Evolutionary conservation across 257 asterid species (phyloP).

Genomic region (Cinchona pubescens): DNA sequence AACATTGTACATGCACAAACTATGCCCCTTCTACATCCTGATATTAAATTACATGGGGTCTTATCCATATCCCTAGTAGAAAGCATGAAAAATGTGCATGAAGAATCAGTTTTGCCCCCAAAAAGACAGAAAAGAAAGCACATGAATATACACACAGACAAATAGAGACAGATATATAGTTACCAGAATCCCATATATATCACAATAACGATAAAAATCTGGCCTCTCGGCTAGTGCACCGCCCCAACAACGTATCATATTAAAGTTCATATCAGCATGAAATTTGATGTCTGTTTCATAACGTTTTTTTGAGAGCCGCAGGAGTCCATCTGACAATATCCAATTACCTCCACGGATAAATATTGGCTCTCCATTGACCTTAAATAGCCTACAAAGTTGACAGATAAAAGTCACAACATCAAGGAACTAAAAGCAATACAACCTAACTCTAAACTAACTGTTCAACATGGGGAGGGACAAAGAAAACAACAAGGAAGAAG

Average conservation of each 20-base stretch:
- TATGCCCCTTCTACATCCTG: not conserved
- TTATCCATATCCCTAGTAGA: not conserved
- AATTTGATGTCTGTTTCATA: slow-evolving; percentile 81
- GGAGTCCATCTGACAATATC: slow-evolving; percentile 94
- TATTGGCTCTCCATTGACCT: slow-evolving; percentile 85
- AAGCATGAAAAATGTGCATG: not conserved
- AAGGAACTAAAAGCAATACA: not conserved
- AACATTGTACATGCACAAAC: slow-evolving; percentile 2
- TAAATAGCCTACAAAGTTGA: slow-evolving; percentile 60
- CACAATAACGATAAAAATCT: slow-evolving; percentile 88
- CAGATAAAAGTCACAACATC: slow-evolving; percentile 1
- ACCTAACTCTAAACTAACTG: not conserved
- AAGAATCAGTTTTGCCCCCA: not conserved
- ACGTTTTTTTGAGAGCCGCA: slow-evolving; percentile 79
- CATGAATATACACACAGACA: not conserved
- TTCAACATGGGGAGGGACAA: not conserved
- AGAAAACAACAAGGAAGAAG: not conserved
- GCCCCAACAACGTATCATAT: slow-evolving; percentile 99
- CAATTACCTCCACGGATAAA: slow-evolving; percentile 98
- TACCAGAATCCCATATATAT: slow-evolving; percentile 88
- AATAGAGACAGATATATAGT: slow-evolving; percentile 1
- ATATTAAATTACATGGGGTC: not conserved
- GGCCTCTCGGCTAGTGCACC: slow-evolving; percentile 99
- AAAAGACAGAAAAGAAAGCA: not conserved
- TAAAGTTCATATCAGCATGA: slow-evolving; percentile 98